Evolutionary conservation across 495 filamentous ascomycete genomes (phyloP).

Genomic region (Penicillium malachiteum): DNA sequence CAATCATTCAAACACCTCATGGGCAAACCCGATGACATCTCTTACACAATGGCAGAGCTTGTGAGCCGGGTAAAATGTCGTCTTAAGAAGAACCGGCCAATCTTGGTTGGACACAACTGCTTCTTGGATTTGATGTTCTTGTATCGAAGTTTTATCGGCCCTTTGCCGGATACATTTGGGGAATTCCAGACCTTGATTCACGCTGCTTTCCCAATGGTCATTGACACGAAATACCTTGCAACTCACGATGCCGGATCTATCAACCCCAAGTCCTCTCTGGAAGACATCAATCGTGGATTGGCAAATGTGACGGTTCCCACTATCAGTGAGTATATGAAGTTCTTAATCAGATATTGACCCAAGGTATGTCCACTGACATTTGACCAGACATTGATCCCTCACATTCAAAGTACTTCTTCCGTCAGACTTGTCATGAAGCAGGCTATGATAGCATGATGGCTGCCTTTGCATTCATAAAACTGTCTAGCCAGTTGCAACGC

Average conservation of each 20-base stretch:
- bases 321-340: conserved; percentile 38
- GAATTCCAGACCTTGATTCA: conserved; percentile 58
- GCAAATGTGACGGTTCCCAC: conserved; percentile 35
- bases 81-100: conserved; percentile 47
- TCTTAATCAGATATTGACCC: background rate
- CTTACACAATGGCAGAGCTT: conserved; percentile 26
- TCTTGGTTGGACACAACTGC: conserved; percentile 75
- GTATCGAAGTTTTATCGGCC: conserved; percentile 66
- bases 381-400: conserved; percentile 30
- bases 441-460: conserved; percentile 74
- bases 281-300: conserved; percentile 47
- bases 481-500: conserved; percentile 52
- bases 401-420: conserved; percentile 48
- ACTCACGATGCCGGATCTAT: conserved; percentile 54
- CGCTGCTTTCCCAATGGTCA: conserved; percentile 61
- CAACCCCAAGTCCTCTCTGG: conserved; percentile 50
- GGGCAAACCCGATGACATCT: conserved; percentile 47
- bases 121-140: conserved; percentile 75
- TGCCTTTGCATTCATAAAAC: conserved; percentile 61
- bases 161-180: conserved; percentile 58
- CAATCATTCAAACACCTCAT: conserved; percentile 33
- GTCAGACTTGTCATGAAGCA: conserved; percentile 58
- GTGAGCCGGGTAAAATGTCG: conserved; percentile 26
- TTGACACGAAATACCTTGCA: conserved; percentile 79
- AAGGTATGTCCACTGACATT: background rate